Evolutionary conservation across 305 asterid species (phyloP).

Genomic region (Plantago lanceolata): DNA sequence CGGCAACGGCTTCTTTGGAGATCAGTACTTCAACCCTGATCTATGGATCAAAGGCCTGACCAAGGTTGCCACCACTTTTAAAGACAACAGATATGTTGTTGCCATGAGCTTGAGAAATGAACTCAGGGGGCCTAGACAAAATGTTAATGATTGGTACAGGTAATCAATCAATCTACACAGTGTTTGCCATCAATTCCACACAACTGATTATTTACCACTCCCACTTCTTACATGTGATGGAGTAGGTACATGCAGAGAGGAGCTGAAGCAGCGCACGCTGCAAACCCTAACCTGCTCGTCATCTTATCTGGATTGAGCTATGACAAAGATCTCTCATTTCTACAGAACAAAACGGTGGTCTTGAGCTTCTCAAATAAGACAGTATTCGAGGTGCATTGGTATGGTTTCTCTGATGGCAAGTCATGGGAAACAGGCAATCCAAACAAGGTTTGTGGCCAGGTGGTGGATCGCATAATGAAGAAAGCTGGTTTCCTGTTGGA

Average conservation of each 20-base stretch:
- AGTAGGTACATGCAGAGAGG: conserved; percentile 75
- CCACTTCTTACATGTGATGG: not conserved
- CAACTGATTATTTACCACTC: not conserved
- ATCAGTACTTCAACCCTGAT: conserved; percentile 34
- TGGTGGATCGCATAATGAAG: conserved; percentile 37
- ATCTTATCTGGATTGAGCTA: conserved; percentile 68
- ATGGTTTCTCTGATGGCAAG: conserved; percentile 64
- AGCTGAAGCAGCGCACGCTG: conserved; percentile 86
- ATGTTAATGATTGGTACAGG: conserved; percentile 39
- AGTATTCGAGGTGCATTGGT: conserved; percentile 84
- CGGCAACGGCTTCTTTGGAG: conserved; percentile 68
- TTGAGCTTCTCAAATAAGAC: conserved; percentile 57
- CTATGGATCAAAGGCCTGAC: conserved; percentile 49
- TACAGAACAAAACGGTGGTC: conserved; percentile 35
- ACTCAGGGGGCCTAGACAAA: conserved; percentile 46
- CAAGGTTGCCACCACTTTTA: conserved; percentile 40
- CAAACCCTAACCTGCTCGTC: conserved; percentile 59
- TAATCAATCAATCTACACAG: conserved; percentile 10
- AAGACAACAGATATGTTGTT: conserved; percentile 35
- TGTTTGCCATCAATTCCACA: too few relatives aligned
- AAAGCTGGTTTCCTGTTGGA: conserved; percentile 60
- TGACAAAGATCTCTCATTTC: conserved; percentile 69
- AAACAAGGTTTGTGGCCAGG: conserved; percentile 70
- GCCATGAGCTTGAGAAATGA: conserved; percentile 70
- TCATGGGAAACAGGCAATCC: conserved; percentile 68